Percentiles rank a stretch among this genome's conserved stretches.
Conservation (phyloP, 1,284 basidiomycete species). For the Coniferiporia weirii region DNA sequence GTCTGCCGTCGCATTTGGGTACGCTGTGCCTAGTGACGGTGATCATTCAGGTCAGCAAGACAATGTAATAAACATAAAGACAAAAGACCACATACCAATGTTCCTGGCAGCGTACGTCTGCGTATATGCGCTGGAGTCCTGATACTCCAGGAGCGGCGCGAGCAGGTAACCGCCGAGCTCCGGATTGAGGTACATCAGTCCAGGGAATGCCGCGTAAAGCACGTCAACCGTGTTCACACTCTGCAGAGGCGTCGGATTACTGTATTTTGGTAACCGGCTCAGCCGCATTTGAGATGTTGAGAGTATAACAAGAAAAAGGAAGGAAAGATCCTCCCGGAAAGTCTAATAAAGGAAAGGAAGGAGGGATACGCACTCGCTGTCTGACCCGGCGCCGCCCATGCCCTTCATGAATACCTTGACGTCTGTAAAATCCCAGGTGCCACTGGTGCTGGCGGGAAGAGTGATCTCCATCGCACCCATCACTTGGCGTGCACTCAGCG, state of each 20-base stretch:
- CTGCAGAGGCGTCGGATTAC: neutral
- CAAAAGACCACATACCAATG: constrained; percentile 28
- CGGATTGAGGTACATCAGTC: constrained; percentile 42
- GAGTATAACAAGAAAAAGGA: neutral
- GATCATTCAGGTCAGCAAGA: neutral
- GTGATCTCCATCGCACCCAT: constrained; percentile 38
- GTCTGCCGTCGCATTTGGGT: constrained; percentile 24
- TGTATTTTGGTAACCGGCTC: neutral
- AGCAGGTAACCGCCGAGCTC: constrained; percentile 36
- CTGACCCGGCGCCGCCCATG: constrained; percentile 26
- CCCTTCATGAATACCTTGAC: constrained; percentile 44
- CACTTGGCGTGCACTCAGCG: constrained; percentile 35
- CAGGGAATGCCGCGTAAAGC: constrained; percentile 43
- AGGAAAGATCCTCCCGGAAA: constrained; percentile 19
- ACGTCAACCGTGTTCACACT: constrained; percentile 45
- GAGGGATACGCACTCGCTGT: neutral
- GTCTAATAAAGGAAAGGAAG: neutral
- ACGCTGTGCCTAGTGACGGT: constrained; percentile 17
- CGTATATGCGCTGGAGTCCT: constrained; percentile 26
- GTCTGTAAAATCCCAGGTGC: constrained; percentile 30
- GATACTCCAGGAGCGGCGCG: constrained; percentile 41
- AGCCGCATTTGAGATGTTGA: constrained; percentile 11
- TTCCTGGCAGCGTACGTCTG: constrained; percentile 36
- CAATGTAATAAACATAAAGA: neutral
- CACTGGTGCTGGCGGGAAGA: constrained; percentile 23